A percentile compares a stretch with the other conserved stretches of the same genome.
Conservation (phyloP, 2,329 filamentous ascomycete genomes). For the Arthrobotrys pseudoclavata region DNA sequence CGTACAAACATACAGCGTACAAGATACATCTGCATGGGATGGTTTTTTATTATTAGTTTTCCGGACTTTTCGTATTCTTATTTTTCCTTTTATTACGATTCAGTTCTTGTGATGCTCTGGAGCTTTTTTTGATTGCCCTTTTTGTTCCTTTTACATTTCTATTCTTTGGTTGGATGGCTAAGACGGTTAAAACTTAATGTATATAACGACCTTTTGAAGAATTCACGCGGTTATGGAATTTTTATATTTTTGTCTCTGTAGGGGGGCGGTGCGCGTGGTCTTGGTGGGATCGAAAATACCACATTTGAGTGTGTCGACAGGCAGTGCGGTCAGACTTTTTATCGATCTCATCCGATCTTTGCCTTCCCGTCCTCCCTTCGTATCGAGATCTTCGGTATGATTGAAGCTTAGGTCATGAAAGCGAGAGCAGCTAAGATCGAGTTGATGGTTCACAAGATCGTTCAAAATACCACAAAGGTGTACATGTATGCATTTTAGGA, state of each 20-base stretch:
- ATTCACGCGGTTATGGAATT: conserved; percentile 12
- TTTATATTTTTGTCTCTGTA: background rate
- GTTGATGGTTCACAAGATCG: no score
- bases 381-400: no score
- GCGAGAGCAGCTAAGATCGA: no score
- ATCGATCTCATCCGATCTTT: no score
- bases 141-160: background rate
- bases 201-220: conserved; percentile 39
- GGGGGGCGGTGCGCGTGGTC: no score
- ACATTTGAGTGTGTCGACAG: no score
- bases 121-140: conserved; percentile 4
- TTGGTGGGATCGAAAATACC: no score
- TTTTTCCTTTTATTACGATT: conserved; percentile 14
- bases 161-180: background rate
- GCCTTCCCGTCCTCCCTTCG: no score
- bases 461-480: no score
- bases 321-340: no score
- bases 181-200: conserved; percentile 32
- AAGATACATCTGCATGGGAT: conserved; percentile 13
- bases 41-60: background rate
- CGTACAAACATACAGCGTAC: conserved; percentile 3
- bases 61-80: background rate
- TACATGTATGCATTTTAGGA: no score
- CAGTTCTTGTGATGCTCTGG: conserved; percentile 17
- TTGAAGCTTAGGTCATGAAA: no score